A percentile compares a stretch with the other conserved stretches of the same genome.
Conservation (phyloP, 1,284 basidiomycete genomes). For the Chondrostereum purpureum region DNA sequence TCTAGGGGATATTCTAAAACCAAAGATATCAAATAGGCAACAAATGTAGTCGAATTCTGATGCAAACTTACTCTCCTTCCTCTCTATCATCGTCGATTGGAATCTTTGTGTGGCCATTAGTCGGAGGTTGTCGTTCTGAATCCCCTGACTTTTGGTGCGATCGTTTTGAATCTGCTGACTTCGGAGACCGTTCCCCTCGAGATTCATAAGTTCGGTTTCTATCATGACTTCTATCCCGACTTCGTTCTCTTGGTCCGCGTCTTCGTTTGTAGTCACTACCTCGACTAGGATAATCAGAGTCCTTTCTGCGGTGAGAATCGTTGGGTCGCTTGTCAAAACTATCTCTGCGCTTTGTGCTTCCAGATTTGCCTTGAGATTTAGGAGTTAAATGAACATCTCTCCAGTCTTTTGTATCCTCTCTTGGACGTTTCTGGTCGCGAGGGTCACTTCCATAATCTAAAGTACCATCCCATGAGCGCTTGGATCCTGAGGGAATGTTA, state of each 20-base stretch:
- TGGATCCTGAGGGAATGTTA: conserved; percentile 77
- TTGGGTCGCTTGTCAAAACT: conserved; percentile 32
- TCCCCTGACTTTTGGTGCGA: neutral
- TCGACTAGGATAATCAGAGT: conserved; percentile 2
- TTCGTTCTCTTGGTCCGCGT: neutral
- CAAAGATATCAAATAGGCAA: conserved; percentile 11
- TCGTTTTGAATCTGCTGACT: neutral
- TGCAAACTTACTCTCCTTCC: conserved; percentile 72
- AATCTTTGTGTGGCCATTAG: neutral
- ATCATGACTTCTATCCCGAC: neutral
- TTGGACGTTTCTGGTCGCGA: conserved; percentile 42
- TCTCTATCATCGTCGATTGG: conserved; percentile 54
- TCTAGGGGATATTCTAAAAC: conserved; percentile 56
- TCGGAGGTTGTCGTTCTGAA: neutral
- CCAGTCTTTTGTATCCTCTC: conserved; percentile 67
- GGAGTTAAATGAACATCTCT: conserved; percentile 62
- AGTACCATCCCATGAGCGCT: conserved; percentile 65
- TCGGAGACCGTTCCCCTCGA: neutral
- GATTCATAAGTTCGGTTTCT: neutral
- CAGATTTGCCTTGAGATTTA: conserved; percentile 25
- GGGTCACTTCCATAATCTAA: conserved; percentile 29
- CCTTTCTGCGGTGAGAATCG: conserved; percentile 18
- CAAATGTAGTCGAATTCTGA: conserved; percentile 14
- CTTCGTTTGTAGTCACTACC: neutral
- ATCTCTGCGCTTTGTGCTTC: conserved; percentile 23